Evolutionary conservation across 768 basidiomycete species (phyloP).

Genomic region (Boletus subcaerulescens): DNA sequence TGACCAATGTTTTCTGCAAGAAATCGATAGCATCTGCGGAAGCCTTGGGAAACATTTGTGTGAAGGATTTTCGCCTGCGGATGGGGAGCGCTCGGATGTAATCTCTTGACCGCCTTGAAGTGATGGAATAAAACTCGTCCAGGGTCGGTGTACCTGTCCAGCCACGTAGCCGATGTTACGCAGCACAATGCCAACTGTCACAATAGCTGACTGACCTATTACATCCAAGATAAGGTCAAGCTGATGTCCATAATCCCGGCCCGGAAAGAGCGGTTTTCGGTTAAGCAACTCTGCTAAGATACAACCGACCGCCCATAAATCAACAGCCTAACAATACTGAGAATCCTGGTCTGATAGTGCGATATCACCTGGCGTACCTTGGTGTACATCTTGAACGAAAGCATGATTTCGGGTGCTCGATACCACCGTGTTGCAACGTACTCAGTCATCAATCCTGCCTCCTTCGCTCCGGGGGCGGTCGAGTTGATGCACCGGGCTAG

Average conservation of each 20-base stretch:
- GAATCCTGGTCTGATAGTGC: constrained; percentile 7
- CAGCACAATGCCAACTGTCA: constrained; percentile 9
- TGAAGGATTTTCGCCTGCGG: constrained; percentile 69
- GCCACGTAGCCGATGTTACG: constrained; percentile 16
- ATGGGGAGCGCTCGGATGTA: constrained; percentile 87
- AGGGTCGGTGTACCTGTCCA: constrained; percentile 71
- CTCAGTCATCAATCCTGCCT: constrained; percentile 71
- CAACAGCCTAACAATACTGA: constrained; percentile 48
- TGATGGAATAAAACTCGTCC: constrained; percentile 90
- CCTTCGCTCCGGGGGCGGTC: constrained; percentile 50
- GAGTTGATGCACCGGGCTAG: constrained; percentile 67
- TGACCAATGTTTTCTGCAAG: constrained; percentile 64
- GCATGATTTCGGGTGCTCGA: constrained; percentile 92
- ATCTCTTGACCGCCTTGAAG: constrained; percentile 77
- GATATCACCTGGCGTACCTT: constrained; percentile 41
- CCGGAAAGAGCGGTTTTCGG: constrained; percentile 83
- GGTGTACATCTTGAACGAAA: constrained; percentile 88
- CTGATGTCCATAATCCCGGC: constrained; percentile 85
- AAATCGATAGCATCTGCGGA: constrained; percentile 71
- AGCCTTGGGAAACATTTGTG: constrained; percentile 73
- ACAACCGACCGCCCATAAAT: constrained; percentile 73
- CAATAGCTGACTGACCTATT: constrained; percentile 46
- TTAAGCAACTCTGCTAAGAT: constrained; percentile 80
- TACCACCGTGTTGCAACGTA: constrained; percentile 95
- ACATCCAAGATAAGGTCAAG: constrained; percentile 86